Conservation (phyloP, 2,329 filamentous ascomycete species). For the Sarocladium oryzae region DNA sequence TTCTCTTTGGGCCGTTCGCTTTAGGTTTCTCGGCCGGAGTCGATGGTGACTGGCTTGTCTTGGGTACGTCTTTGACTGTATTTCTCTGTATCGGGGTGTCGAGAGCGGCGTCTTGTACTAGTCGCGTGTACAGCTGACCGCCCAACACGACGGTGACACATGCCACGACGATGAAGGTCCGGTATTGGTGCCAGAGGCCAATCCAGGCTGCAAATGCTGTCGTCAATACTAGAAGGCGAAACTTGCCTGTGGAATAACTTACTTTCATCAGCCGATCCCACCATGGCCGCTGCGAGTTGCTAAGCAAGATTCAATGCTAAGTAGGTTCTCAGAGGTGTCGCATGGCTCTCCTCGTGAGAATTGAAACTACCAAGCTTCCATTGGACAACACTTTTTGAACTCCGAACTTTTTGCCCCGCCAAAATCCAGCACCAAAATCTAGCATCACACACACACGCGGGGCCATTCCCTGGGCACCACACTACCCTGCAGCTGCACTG, state of each 20-base stretch:
- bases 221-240: too few species aligned
- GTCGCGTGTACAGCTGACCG: background rate
- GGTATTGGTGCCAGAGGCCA: slow-evolving; percentile 8
- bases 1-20: slow-evolving; percentile 39
- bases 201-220: too few species aligned
- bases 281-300: background rate
- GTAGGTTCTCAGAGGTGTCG: background rate
- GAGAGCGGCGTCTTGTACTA: background rate
- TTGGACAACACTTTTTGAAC: slow-evolving; percentile 4
- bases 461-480: too few species aligned
- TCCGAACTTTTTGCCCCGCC: slow-evolving; percentile 4
- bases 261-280: background rate
- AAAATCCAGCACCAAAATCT: too few species aligned
- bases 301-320: background rate
- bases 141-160: background rate
- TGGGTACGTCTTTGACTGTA: slow-evolving; percentile 6
- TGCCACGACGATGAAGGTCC: background rate
- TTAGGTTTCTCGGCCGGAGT: slow-evolving; percentile 21
- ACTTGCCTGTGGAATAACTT: background rate
- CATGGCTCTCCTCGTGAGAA: background rate
- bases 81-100: slow-evolving; percentile 9
- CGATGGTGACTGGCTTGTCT: slow-evolving; percentile 15
- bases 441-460: too few species aligned
- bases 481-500: too few species aligned
- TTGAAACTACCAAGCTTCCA: background rate